Evolutionary conservation across 2,329 filamentous ascomycete species (phyloP).

Genomic region (Leptographium wingfieldii): DNA sequence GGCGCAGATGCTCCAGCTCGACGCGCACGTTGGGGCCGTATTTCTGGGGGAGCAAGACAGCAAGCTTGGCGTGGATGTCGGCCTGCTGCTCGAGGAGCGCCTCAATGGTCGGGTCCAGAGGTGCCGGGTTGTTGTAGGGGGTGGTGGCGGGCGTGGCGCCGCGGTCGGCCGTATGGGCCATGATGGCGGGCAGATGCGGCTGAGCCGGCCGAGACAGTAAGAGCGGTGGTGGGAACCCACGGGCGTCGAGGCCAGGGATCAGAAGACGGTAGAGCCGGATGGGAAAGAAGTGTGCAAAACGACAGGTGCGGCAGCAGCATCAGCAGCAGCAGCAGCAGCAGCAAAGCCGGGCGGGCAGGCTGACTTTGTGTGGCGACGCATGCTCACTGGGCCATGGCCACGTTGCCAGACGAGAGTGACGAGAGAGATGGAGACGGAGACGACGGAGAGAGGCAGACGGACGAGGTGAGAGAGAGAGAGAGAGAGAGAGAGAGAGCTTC

Average conservation of each 20-base stretch:
- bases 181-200: neutral
- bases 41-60: slow-evolving; percentile 32
- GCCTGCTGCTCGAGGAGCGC: slow-evolving; percentile 38
- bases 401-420: neutral
- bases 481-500: neutral
- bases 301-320: neutral
- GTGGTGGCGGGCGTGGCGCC: slow-evolving; percentile 15
- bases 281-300: neutral
- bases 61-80: slow-evolving; percentile 38
- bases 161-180: slow-evolving; percentile 1
- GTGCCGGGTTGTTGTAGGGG: slow-evolving; percentile 17
- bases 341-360: neutral
- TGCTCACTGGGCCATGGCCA: slow-evolving; percentile 1
- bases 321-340: neutral
- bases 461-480: neutral
- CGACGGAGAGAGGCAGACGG: neutral
- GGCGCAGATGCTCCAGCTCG: slow-evolving; percentile 42
- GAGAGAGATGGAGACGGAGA: too few species aligned
- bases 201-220: neutral
- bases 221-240: neutral
- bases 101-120: slow-evolving; percentile 30
- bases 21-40: slow-evolving; percentile 33
- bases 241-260: neutral
- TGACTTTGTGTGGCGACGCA: neutral
- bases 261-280: neutral